These are phyloP conservation scores for Zangia roseola DNA, from an alignment of 768 basidiomycete species.

Conservation along the genomic window DNA sequence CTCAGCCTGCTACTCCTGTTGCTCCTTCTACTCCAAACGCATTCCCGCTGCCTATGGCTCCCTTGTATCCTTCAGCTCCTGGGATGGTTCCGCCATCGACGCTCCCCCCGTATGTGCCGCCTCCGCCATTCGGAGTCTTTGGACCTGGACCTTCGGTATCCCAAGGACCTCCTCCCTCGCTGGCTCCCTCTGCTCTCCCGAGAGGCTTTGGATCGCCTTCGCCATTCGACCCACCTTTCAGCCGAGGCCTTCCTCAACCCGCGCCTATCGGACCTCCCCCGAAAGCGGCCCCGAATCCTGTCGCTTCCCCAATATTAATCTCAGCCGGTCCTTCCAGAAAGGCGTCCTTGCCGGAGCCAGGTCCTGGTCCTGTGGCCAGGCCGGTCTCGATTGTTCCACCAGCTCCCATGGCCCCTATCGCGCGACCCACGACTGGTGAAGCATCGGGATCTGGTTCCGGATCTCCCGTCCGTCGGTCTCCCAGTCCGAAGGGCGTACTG, in stretches of 20 bases:
- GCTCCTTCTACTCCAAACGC: conserved; percentile 29
- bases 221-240: conserved; percentile 52
- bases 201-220: conserved; percentile 51
- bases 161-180: conserved; percentile 41
- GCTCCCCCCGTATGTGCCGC: conserved; percentile 56
- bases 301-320: conserved; percentile 39
- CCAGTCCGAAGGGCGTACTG: conserved; percentile 62
- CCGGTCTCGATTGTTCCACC: conserved; percentile 39
- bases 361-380: conserved; percentile 61
- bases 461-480: conserved; percentile 51
- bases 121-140: conserved; percentile 52
- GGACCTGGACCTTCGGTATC: conserved; percentile 45
- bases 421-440: conserved; percentile 40
- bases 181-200: conserved; percentile 55
- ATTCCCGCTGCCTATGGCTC: conserved; percentile 44
- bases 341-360: conserved; percentile 41
- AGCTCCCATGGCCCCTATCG: conserved; percentile 71
- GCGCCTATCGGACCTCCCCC: conserved; percentile 60
- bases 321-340: conserved; percentile 51
- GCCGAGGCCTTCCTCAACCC: conserved; percentile 40
- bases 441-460: conserved; percentile 55
- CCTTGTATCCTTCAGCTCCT: conserved; percentile 47
- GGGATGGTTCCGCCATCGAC: conserved; percentile 44
- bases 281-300: conserved; percentile 33
- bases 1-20: conserved; percentile 49